Evolutionary conservation across 768 basidiomycete species (phyloP), one percentile per base, ranked within the genome.

Genomic region (Kwoniella europaea): DNA sequence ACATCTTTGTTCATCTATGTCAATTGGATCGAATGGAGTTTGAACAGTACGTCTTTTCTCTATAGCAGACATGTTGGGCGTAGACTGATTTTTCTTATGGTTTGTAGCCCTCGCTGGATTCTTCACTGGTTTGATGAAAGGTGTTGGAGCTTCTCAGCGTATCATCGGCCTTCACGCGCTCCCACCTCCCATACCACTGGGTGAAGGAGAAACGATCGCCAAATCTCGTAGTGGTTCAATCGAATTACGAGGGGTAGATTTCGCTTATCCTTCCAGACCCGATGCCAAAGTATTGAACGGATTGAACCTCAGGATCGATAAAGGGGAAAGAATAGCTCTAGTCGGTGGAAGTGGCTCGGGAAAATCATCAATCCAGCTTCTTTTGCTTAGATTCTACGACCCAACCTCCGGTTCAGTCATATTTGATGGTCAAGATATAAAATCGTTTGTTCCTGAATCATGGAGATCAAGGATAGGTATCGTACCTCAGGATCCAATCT

Each of bases 261-360:
- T 98, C 79, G 90, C 92, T 74, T 98, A 98, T 81, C 95, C 94
- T 2, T 91, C 90, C 65, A 88, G 95, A 42, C 89, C 87, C 62
- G 90, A 90, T 24, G 89, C 90, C 4, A 88, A 89, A 63, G 90
- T 98, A 44, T 85, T 97, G 60, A 89, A 91, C 63, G 89, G 91
- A 18, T 89, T 98, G 75, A 88, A 92, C 76, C 86, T 98, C 43
- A 89, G 92, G 65, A 86, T 97, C 72, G 87, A 87, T 27, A 88
- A 92, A 43, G 95, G 94, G 18, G 91, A 93, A 83, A 92, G 92
- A 74, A 89, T 94, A 54, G 93, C 92, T n/a, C 88, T 96, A 68
- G 93, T 96, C 15, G 95, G 95, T 10, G 89, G 89, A 82, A 94
- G 92, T 76, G 95, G 95, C 7, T 90, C 92, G 56, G 95, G 95